phyloP scores from a whole-genome alignment of 1,139 yeast genomes.

The Hyphopichia wangnamkhiaoensis region DNA sequence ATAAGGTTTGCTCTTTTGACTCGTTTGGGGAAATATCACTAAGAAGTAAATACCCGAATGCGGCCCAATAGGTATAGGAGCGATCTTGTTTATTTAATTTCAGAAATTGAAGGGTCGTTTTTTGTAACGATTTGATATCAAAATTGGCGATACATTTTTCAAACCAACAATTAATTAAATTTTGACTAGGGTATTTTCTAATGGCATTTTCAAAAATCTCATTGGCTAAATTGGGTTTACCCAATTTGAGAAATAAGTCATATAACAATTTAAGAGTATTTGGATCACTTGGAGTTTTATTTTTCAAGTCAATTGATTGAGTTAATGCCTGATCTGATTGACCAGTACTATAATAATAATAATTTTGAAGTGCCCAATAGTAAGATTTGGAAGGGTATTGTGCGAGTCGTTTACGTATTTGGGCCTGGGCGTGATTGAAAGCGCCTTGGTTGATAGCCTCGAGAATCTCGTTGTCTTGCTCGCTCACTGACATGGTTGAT shows the following conservation, averaged over 20 bases:
- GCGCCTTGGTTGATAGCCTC: conserved; percentile 57
- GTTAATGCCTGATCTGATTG: conserved; percentile 44
- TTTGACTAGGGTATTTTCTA: conserved; percentile 49
- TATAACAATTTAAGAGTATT: conserved; percentile 50
- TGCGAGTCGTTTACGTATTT: conserved; percentile 50
- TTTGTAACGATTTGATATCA: conserved; percentile 47
- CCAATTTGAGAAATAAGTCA: conserved; percentile 37
- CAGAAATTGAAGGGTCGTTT: conserved; percentile 37
- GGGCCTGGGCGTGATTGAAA: conserved; percentile 52
- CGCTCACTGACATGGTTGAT: conserved; percentile 8
- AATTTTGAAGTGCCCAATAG: conserved; percentile 53
- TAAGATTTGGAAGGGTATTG: conserved; percentile 58
- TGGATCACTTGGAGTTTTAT: conserved; percentile 55
- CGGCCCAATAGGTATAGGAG: conserved; percentile 48
- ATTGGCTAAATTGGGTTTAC: conserved; percentile 35
- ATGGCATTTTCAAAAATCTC: conserved; percentile 57
- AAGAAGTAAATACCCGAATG: conserved; percentile 38
- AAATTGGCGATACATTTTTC: conserved; percentile 34
- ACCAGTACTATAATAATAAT: conserved; percentile 44
- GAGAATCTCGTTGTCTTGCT: conserved; percentile 26
- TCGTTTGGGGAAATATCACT: conserved; percentile 36
- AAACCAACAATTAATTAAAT: conserved; percentile 52
- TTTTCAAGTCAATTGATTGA: conserved; percentile 41
- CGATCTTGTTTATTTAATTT: conserved; percentile 23
- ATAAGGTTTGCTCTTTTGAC: conserved; percentile 44